phyloP scores from a whole-genome alignment of 2,329 filamentous ascomycete genomes.

The Didymella glomerata region DNA sequence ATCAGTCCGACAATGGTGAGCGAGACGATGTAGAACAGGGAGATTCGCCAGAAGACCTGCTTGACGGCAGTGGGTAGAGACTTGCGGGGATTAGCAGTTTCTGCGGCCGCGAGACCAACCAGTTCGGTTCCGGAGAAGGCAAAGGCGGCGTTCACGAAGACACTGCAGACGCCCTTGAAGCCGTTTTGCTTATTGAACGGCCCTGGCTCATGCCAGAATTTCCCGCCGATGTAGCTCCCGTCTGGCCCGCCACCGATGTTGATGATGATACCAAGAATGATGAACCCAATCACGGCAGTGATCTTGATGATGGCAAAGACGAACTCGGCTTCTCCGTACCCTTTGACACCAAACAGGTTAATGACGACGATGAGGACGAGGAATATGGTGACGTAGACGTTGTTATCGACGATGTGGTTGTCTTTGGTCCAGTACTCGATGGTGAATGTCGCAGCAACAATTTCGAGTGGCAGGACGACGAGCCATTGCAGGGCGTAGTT shows the following conservation, averaged over 20 bases:
- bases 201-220: conserved; percentile 66
- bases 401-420: conserved; percentile 25
- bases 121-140: conserved; percentile 70
- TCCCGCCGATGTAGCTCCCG: conserved; percentile 59
- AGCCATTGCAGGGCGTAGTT: conserved; percentile 93
- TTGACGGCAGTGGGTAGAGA: conserved; percentile 55
- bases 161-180: conserved; percentile 70
- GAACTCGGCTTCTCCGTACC: not conserved
- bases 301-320: conserved; percentile 53
- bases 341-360: conserved; percentile 34
- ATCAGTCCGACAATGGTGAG: conserved; percentile 82
- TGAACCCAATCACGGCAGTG: conserved; percentile 55
- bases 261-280: conserved; percentile 61
- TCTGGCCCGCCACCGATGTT: conserved; percentile 65
- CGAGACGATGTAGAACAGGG: conserved; percentile 81
- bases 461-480: conserved; percentile 81
- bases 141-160: conserved; percentile 71
- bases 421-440: conserved; percentile 74
- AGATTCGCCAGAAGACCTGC: conserved; percentile 60
- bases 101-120: conserved; percentile 67
- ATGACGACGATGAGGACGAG: conserved; percentile 49
- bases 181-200: conserved; percentile 61
- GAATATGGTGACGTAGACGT: conserved; percentile 52
- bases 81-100: conserved; percentile 64
- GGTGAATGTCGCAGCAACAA: conserved; percentile 82